These are phyloP conservation scores for Leucoagaricus sp. DNA, from an alignment of 1,284 basidiomycete genomes.

Conservation along the genomic window DNA sequence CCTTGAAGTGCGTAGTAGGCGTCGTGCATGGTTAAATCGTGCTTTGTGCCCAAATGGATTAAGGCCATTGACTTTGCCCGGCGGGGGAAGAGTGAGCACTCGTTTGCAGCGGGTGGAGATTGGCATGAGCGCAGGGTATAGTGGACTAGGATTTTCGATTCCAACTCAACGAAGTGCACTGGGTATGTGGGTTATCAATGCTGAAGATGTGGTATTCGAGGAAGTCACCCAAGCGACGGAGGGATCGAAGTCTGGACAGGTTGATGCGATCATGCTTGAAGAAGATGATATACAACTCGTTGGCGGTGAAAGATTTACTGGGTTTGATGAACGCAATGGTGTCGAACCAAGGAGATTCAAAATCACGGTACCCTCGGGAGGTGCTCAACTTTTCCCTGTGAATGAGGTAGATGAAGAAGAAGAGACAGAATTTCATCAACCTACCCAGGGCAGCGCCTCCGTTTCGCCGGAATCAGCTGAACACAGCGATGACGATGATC, in stretches of 20 bases:
- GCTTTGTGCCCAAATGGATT: conserved; percentile 11
- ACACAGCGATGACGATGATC: conserved; percentile 4
- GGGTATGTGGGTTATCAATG: conserved; percentile 14
- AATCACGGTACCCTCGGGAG: neutral
- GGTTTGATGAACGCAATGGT: conserved; percentile 13
- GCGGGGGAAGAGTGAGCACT: neutral
- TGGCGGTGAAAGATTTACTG: conserved; percentile 9
- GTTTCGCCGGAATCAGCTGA: neutral
- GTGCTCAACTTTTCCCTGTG: conserved; percentile 11
- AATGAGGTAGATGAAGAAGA: conserved; percentile 8
- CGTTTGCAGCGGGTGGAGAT: neutral
- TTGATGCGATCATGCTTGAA: conserved; percentile 11
- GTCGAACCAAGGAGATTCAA: conserved; percentile 7
- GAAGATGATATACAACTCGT: conserved; percentile 4
- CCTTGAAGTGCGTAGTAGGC: conserved; percentile 15
- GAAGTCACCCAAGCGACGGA: neutral
- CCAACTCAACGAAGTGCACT: conserved; percentile 9
- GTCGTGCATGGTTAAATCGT: conserved; percentile 18
- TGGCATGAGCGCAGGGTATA: conserved; percentile 6
- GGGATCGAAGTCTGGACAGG: neutral
- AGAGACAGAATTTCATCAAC: neutral
- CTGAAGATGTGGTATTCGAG: conserved; percentile 4
- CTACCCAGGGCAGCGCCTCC: neutral
- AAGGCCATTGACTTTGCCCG: neutral
- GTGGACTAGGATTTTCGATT: conserved; percentile 12